Base-by-base conservation (phyloP, 176 grass and related monocot species). In the Oryza meyeriana region DNA sequence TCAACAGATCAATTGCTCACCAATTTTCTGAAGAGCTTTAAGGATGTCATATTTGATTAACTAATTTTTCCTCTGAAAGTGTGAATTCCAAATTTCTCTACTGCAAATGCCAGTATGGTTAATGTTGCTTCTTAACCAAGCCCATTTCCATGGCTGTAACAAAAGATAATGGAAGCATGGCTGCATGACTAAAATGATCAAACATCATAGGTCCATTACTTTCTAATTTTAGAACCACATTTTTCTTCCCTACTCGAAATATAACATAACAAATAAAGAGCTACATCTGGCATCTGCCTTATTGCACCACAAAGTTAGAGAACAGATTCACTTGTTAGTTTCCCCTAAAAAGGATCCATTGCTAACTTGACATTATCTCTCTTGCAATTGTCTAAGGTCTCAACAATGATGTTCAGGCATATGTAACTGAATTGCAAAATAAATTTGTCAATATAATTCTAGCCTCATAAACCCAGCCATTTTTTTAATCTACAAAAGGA, bases 31-130 rank as follows among this genome's bases (percentile, higher is more conserved):
- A 98, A 98, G 50, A 94, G 90, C 36, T 91, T 88, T 70, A 94
- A 81, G 0, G 95, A 98, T 91, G 92, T 74, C 0, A 12, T 76
- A 50, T 98, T 97, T 55, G 92, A 93, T 72, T 94, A 88, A 66
- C 90, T 88, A 82, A 94, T 94, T 93, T 97, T 98, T 34, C 81
- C 90, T 39, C 86, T 81, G 52, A 94, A 98, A 69, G 84, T 92
- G 65, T 89, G 83, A 84, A 93, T 94, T 47, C 36, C 29, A 24
- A 91, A 94, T 79, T 83, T 91, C 63, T 89, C 86, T 35, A 87
- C 55, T 58, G 92, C 80, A 94, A 94, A 94, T 64, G 88, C 55
- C 90, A 98, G 93, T 92, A 98, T 94, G 81, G 91, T 36, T 36
- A 36, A 36, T 36, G 7, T 36, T 36, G 34, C 34, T 36, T 36